A percentile compares a stretch with the other conserved stretches of the same genome.
Evolutionary conservation across 768 basidiomycete species (phyloP).

Genomic region (Rhizopogon vinicolor): DNA sequence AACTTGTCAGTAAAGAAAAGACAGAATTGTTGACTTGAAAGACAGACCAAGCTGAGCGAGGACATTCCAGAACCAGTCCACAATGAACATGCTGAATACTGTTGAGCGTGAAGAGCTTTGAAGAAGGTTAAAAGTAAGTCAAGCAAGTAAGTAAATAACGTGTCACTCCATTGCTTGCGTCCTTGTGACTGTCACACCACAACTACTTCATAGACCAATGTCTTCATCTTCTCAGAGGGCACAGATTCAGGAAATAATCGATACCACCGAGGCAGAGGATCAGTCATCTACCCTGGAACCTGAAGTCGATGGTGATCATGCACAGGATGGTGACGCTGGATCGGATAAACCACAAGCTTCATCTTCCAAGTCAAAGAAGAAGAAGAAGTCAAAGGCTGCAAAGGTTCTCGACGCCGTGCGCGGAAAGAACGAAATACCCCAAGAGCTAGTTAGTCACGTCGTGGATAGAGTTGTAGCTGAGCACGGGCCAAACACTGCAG

Average conservation of each 20-base stretch:
- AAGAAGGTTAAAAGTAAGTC: constrained; percentile 12
- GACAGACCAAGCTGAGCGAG: constrained; percentile 85
- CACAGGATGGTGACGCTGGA: constrained; percentile 7
- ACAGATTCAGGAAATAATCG: constrained; percentile 37
- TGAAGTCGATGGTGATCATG: constrained; percentile 16
- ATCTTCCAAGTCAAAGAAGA: constrained; percentile 68
- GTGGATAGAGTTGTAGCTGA: constrained; percentile 62
- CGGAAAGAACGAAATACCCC: constrained; percentile 48
- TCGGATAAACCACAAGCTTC: constrained; percentile 25
- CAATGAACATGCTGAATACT: constrained; percentile 60
- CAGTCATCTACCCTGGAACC: constrained; percentile 25
- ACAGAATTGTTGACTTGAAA: background rate
- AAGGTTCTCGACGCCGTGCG: constrained; percentile 47
- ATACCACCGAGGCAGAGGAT: constrained; percentile 34
- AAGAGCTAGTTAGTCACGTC: constrained; percentile 62
- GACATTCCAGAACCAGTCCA: constrained; percentile 97
- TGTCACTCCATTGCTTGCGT: too few relatives aligned
- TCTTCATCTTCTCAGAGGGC: constrained; percentile 35
- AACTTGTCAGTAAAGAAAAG: constrained; percentile 1
- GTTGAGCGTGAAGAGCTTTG: constrained; percentile 12
- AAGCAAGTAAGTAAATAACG: background rate
- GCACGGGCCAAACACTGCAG: constrained; percentile 36
- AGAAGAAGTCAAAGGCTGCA: constrained; percentile 77
- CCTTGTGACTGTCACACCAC: constrained; percentile 2
- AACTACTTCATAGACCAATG: constrained; percentile 3